Evolutionary conservation across 257 asterid genomes (phyloP), one percentile per base, ranked within the genome.

Genomic region (Striga asiatica): DNA sequence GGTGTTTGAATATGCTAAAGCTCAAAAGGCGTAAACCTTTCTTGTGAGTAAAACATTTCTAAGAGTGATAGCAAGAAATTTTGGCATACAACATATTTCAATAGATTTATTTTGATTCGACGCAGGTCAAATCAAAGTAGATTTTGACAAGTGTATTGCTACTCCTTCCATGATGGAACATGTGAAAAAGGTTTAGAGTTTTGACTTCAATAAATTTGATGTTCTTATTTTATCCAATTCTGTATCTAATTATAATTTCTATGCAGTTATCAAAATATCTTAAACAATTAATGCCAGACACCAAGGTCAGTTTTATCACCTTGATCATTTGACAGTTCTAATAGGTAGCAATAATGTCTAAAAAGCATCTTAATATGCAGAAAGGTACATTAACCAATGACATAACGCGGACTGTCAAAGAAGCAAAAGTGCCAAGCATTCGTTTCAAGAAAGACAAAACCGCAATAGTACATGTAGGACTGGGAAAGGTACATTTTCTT

Each of bases 381-480:
- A 83, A 91, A 73, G 95, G 95, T 59, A 83, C 95, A 21, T 68
- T 91, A 72, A 91, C 96, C 65, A 77, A 84, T 58, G 93, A 91
- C 61, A 74, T 91, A 48, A 41, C 82, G 19, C 76, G 77, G 41
- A 77, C 89, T 21, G 95, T 87, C 62, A 82, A 72, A 78, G 94
- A 78, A 49, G 84, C 95, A 6, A 84, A 81, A 67, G 85, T 66
- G 67, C 81, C 64, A 56, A 74, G 85, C 42, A 76, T 87, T 63
- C 77, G 71, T 54, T 91, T 87, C 80, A 83, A 82, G 71, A 91
- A 91, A 70, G 98, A 91, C 60, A 91, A 87, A 82, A 82, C 93
- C 68, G 98, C 98, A 67, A 87, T 91, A 55, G 97, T 87, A 67
- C 98, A 91, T 63, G 93, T 78, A 32, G 94, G 94, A 47, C 74